Conservation (phyloP, 1,284 basidiomycete species). For the Chalciporus sp. region DNA sequence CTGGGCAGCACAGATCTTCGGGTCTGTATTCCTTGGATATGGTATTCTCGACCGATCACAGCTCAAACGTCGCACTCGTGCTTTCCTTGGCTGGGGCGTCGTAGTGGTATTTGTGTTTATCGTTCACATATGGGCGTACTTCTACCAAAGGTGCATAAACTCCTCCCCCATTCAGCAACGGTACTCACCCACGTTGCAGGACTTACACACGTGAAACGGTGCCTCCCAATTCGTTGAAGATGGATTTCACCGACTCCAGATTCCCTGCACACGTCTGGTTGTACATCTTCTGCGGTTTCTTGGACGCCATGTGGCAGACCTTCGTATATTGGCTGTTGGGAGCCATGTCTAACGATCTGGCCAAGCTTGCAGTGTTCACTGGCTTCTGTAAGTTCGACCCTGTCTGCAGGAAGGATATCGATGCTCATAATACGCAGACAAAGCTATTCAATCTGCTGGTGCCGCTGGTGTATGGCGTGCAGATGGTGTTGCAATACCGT, state of each 20-base stretch:
- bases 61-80: slow-evolving; percentile 49
- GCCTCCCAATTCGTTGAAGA: slow-evolving; percentile 32
- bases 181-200: slow-evolving; percentile 30
- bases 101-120: slow-evolving; percentile 50
- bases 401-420: neutral
- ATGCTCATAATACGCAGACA: slow-evolving; percentile 20
- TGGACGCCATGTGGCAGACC: slow-evolving; percentile 65
- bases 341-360: slow-evolving; percentile 36
- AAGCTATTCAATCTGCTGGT: slow-evolving; percentile 35
- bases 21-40: slow-evolving; percentile 41
- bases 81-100: slow-evolving; percentile 51
- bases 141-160: slow-evolving; percentile 49
- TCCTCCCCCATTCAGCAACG: neutral
- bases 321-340: slow-evolving; percentile 54
- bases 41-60: slow-evolving; percentile 28
- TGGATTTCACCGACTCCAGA: slow-evolving; percentile 46
- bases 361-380: slow-evolving; percentile 34
- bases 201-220: slow-evolving; percentile 51
- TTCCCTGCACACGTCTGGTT: slow-evolving; percentile 46
- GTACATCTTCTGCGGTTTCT: slow-evolving; percentile 46
- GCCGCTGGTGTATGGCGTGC: slow-evolving; percentile 36
- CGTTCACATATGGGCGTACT: slow-evolving; percentile 54
- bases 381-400: slow-evolving; percentile 30
- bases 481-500: slow-evolving; percentile 26
- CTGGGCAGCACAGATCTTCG: slow-evolving; percentile 43